A percentile compares a stretch with the other conserved stretches of the same genome.
Conservation (phyloP, 2,329 filamentous ascomycete species). For the Alternaria atra region DNA sequence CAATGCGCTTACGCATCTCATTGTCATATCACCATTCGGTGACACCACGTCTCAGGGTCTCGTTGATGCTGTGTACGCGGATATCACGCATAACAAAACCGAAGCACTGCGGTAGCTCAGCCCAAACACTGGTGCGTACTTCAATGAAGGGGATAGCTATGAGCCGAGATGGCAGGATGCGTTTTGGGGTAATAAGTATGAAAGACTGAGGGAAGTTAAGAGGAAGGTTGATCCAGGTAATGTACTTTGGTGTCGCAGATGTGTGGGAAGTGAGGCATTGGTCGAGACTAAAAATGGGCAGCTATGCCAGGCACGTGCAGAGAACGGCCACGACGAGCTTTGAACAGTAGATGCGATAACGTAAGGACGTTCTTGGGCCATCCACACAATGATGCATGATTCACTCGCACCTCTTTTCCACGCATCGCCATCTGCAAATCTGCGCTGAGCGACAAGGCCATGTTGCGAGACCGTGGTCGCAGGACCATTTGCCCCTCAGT, state of each 20-base stretch:
- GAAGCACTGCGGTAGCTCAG: constrained; percentile 24
- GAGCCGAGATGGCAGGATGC: constrained; percentile 38
- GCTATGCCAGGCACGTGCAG: constrained; percentile 21
- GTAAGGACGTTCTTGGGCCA: too few relatives aligned
- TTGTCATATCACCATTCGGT: constrained; percentile 25
- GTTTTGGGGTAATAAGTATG: constrained; percentile 35
- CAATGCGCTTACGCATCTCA: constrained; percentile 30
- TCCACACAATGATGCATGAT: too few relatives aligned
- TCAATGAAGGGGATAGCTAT: constrained; percentile 40
- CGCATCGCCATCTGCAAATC: too few relatives aligned
- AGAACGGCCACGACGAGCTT: not conserved
- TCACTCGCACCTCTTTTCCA: too few relatives aligned
- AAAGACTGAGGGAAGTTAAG: constrained; percentile 28
- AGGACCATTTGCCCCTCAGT: too few relatives aligned
- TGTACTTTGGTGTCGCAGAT: constrained; percentile 35
- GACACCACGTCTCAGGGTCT: constrained; percentile 15
- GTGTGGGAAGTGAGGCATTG: constrained; percentile 41
- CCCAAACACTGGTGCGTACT: constrained; percentile 39
- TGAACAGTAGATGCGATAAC: not conserved
- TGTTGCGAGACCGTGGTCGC: too few relatives aligned
- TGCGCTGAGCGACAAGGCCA: too few relatives aligned
- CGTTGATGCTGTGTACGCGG: constrained; percentile 26
- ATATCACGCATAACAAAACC: constrained; percentile 30
- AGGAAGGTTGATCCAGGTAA: constrained; percentile 30
- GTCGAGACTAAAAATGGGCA: constrained; percentile 25